Base-by-base conservation (phyloP, 2,329 filamentous ascomycete genomes). In the Colletotrichum cuscutae region DNA sequence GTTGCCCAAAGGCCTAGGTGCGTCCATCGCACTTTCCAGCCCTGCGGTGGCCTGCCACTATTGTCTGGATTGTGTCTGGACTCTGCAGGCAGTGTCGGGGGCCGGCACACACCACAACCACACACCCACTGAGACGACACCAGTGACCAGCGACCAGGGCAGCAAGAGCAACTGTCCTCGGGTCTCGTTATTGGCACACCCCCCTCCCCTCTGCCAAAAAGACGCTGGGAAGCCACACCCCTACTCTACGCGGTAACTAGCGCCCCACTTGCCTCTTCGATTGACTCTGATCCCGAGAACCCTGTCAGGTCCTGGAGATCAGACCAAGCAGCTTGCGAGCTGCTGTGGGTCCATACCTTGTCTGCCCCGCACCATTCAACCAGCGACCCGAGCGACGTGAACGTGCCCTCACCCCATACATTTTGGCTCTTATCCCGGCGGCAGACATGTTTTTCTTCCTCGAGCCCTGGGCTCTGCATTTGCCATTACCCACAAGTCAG, bases 241-340 rank as follows among this genome's bases (percentile, higher is more conserved):
- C 54, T 46, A 30, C 6, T 32, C 30, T 3, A 1, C 30, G 1
- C 30, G 30, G 30, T 1, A n/a, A 24, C 49, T 13, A 63, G 42
- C 7, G 52, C 30, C 60, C 70, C 66, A 49, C 70, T 57, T 35
- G 7, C 66, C 56, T 69, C 19, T 72, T 71, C 71, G 71, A 73
- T 73, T 53, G 46, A 73, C 71, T 71, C 65, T 71, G 71, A 73
- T 73, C 35, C 46, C 56, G n/a, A 71, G 67, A 71, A 56, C 76
- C 76, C 76, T 77, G 75, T 74, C 35, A 37, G 57, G 72, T 59
- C 75, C 66, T 80, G 76, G 75, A 74, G 77, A 82, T 82, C 81
- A 81, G 76, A 75, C 78, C 80, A 81, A 81, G 81, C 74, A 77
- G 79, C 67, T 75, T 68, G 63, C 66, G 71, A 82, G 81, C 79